Base-by-base conservation (phyloP, 768 basidiomycete genomes). In the Agaricus blazei region DNA sequence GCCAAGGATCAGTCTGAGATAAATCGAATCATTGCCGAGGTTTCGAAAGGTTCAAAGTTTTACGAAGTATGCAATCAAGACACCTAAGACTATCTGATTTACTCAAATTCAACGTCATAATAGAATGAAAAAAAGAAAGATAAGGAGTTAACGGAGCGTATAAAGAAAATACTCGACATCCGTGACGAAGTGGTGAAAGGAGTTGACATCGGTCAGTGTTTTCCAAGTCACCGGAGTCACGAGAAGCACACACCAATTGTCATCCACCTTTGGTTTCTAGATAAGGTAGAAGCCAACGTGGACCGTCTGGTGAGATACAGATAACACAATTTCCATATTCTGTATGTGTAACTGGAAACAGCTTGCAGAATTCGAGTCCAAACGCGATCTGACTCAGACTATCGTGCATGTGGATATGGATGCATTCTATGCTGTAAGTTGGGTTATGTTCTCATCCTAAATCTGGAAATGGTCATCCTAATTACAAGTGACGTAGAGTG, bases 341-440 rank as follows among this genome's bases (percentile, higher is more conserved):
- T 37, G 0, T 38, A 34, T 14, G 28, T 31, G 34, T 19, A 19
- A 34, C 34, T 36, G 40, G 12, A 24, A 36, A 14, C 12, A 86
- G 90, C 73, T 95, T 3, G 70, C 73, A 19, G 84, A 88, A 57
- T 74, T 96, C 3, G 93, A 96, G 67, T 70, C 75, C 1, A 75
- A 81, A 48, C 74, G 94, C 45, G 93, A 98, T 66, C 71, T 98
- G 28, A 79, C 80, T 2, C 90, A 95, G 67, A 79, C 72, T 19
- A 90, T 99, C 57, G 90, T 98, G 4, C 94, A 98, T 65, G 85
- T 97, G 29, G 97, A 99, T 64, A 93, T 95, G 84, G 96, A 98
- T 67, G 92, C 93, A 3, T 97, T 96, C 71, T 94, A 80, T 60
- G 89, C 90, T 1, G 77, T 77, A 52, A 51, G 72, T 66, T 48